Conservation (phyloP, 129 eudicot genomes). For the Saposhnikovia divaricata region DNA sequence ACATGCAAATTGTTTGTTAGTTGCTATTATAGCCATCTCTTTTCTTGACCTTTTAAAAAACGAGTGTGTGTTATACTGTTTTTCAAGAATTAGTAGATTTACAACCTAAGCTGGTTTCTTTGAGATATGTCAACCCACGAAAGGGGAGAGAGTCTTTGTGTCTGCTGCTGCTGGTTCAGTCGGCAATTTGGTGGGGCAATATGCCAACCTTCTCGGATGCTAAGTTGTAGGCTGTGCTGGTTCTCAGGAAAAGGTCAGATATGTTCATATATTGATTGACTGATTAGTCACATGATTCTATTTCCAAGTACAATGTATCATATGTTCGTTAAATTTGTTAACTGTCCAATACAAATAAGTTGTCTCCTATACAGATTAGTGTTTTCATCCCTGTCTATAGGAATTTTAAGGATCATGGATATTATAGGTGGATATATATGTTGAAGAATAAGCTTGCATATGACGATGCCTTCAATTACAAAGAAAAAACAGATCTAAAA, state of each 20-base stretch:
- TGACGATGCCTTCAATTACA: constrained; percentile 81
- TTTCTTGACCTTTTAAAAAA: not conserved
- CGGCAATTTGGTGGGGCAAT: constrained; percentile 74
- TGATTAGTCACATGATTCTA: not conserved
- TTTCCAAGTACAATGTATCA: not conserved
- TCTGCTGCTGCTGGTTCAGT: constrained; percentile 89
- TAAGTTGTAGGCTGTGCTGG: constrained; percentile 92
- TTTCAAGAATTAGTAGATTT: constrained; percentile 58
- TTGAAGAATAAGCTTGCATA: constrained; percentile 71
- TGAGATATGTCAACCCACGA: constrained; percentile 61
- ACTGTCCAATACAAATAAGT: not conserved
- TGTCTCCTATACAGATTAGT: not conserved
- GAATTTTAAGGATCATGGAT: not conserved
- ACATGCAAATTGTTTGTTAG: not conserved
- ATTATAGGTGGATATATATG: constrained; percentile 49
- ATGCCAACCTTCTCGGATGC: constrained; percentile 67
- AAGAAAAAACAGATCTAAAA: constrained; percentile 48
- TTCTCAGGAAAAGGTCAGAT: constrained; percentile 19
- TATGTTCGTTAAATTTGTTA: not conserved
- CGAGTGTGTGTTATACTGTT: not conserved
- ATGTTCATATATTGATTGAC: not conserved
- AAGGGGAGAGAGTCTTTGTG: constrained; percentile 68
- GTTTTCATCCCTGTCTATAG: not conserved
- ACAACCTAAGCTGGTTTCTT: constrained; percentile 74
- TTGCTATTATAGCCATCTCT: not conserved